Evolutionary conservation across 441 rosid species (phyloP).

Genomic region (Hura crepitans): DNA sequence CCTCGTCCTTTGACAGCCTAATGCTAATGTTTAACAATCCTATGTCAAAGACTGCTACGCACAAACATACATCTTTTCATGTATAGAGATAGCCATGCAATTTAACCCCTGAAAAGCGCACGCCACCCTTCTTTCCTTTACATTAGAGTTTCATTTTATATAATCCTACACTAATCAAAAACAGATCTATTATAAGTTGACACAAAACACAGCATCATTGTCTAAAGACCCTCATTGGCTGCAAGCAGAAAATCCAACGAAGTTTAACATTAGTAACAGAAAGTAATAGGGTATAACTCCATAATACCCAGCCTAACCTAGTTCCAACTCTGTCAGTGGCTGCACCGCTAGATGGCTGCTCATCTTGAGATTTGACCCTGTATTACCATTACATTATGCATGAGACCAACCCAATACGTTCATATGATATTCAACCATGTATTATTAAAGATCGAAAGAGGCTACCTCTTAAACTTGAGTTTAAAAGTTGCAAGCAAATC

Average conservation of each 20-base stretch:
- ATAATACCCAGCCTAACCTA: conserved; percentile 5
- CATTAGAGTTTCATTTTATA: neutral
- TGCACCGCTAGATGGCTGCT: neutral
- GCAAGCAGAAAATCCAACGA: conserved; percentile 4
- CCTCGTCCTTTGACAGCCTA: neutral
- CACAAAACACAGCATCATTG: neutral
- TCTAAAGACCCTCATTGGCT: neutral
- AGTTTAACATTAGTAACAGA: neutral
- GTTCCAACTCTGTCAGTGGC: neutral
- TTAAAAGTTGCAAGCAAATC: conserved; percentile 22
- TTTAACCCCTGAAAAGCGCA: neutral
- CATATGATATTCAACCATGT: neutral
- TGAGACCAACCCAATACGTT: neutral
- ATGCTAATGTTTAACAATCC: neutral
- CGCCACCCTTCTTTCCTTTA: neutral
- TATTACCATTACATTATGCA: neutral
- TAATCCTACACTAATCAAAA: neutral
- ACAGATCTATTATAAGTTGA: neutral
- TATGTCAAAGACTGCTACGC: neutral
- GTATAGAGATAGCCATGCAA: neutral
- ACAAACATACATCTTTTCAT: too few relatives aligned
- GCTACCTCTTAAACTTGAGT: conserved; percentile 20
- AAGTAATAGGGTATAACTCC: neutral
- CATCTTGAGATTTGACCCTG: neutral
- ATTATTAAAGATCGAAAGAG: neutral